These are phyloP conservation scores for Raphidocelis subcapitata DNA, from an alignment of 139 green algal genomes.

Conservation along the genomic window DNA sequence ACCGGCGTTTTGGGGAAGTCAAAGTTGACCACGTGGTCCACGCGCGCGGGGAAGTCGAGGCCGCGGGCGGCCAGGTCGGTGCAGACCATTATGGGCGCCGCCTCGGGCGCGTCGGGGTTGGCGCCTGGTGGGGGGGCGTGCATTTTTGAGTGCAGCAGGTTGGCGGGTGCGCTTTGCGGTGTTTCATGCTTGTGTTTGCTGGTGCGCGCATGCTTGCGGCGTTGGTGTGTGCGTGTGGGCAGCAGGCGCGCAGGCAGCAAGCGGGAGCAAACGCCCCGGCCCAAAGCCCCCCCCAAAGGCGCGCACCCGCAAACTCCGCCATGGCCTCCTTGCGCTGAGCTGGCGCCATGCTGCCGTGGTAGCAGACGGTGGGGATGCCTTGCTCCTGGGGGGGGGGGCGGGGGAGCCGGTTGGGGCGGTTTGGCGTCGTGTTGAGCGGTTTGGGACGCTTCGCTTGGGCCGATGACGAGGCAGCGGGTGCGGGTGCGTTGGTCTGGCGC, in stretches of 20 bases:
- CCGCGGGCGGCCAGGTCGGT: conserved; percentile 94
- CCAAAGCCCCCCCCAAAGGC: background rate
- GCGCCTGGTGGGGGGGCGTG: no score
- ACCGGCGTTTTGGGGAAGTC: conserved; percentile 86
- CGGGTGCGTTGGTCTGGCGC: no score
- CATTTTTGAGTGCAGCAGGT: no score
- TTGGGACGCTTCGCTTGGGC: no score
- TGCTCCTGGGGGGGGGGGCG: no score
- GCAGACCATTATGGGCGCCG: conserved; percentile 63
- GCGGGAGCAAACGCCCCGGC: background rate
- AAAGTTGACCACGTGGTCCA: conserved; percentile 98
- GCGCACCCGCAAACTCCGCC: conserved; percentile 42
- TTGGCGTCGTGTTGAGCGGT: no score
- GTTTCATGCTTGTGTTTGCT: background rate
- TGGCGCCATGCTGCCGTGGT: conserved; percentile 87
- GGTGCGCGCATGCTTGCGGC: background rate
- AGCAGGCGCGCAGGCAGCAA: background rate
- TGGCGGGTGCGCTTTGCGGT: no score
- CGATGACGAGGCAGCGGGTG: no score
- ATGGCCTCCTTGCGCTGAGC: conserved; percentile 50
- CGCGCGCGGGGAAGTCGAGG: conserved; percentile 88
- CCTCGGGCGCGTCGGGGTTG: conserved; percentile 1
- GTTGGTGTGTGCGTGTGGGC: background rate
- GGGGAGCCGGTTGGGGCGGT: no score
- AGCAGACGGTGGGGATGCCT: conserved; percentile 76